Percentiles rank a stretch among this genome's conserved stretches.
Evolutionary conservation across 108 stramenopile genomes (phyloP).

Genomic region (Hondaea fermentalgiana): DNA sequence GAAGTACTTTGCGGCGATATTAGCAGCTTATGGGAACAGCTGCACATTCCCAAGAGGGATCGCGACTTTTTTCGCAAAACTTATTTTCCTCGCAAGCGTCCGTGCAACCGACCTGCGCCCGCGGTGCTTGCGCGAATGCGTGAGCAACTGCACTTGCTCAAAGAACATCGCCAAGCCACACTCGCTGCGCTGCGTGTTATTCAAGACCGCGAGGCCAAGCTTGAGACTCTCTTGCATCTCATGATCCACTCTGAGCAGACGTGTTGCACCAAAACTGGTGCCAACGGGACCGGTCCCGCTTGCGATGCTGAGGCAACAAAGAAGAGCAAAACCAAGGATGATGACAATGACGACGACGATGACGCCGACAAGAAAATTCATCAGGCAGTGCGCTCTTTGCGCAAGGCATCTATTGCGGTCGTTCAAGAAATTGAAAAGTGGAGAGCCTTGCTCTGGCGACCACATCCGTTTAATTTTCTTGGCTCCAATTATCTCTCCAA

Average conservation of each 20-base stretch:
- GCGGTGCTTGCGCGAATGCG: constrained; percentile 26
- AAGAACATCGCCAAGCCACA: constrained; percentile 44
- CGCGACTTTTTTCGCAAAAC: background rate
- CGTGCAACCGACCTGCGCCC: constrained; percentile 47
- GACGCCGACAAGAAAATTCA: background rate
- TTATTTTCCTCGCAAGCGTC: constrained; percentile 35
- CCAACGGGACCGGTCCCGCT: background rate
- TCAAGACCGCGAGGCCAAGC: background rate
- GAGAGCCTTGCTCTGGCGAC: background rate
- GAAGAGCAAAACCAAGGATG: too few species aligned
- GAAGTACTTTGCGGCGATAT: background rate
- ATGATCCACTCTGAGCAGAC: background rate
- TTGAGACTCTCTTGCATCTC: background rate
- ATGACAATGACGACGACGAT: background rate
- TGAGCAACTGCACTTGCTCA: constrained; percentile 45
- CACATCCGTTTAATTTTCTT: background rate
- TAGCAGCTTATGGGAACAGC: background rate
- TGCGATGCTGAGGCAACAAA: background rate
- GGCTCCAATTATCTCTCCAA: background rate
- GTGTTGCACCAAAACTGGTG: background rate
- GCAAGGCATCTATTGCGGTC: background rate
- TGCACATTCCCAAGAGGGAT: background rate
- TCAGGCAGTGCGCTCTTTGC: background rate
- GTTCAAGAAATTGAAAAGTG: background rate
- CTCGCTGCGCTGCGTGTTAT: constrained; percentile 38